phyloP scores from a whole-genome alignment of 1,284 basidiomycete species.

The Sanghuangporus sanghuang region DNA sequence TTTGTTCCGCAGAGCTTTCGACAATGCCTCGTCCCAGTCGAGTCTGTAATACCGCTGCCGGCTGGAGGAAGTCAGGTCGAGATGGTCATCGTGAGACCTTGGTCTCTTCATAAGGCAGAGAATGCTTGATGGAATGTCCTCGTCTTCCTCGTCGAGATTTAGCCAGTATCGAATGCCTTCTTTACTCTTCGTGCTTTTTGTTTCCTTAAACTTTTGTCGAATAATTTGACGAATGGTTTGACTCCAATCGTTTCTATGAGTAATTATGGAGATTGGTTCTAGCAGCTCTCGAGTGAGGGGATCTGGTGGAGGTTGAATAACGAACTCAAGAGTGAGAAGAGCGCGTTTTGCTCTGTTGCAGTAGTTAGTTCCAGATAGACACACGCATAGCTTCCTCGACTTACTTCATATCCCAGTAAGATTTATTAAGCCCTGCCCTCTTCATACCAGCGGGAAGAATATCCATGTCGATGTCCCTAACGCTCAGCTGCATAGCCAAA shows the following conservation, averaged over 20 bases:
- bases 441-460: constrained; percentile 82
- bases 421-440: constrained; percentile 68
- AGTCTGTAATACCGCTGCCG: constrained; percentile 48
- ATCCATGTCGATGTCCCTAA: constrained; percentile 67
- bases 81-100: constrained; percentile 32
- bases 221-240: constrained; percentile 46
- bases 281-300: constrained; percentile 36
- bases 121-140: constrained; percentile 39
- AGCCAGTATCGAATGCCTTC: constrained; percentile 46
- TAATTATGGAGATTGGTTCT: constrained; percentile 42
- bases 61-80: constrained; percentile 19
- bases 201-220: constrained; percentile 39
- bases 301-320: constrained; percentile 47
- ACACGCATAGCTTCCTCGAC: constrained; percentile 25
- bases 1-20: constrained; percentile 47
- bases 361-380: constrained; percentile 5
- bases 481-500: constrained; percentile 61
- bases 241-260: constrained; percentile 55
- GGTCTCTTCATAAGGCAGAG: constrained; percentile 53
- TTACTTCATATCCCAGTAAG: constrained; percentile 76
- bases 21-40: constrained; percentile 44
- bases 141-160: constrained; percentile 33
- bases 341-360: constrained; percentile 53
- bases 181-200: constrained; percentile 35
- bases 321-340: constrained; percentile 71